Evolutionary conservation across 1,284 basidiomycete species (phyloP).

Genomic region (Schizophyllum amplum): DNA sequence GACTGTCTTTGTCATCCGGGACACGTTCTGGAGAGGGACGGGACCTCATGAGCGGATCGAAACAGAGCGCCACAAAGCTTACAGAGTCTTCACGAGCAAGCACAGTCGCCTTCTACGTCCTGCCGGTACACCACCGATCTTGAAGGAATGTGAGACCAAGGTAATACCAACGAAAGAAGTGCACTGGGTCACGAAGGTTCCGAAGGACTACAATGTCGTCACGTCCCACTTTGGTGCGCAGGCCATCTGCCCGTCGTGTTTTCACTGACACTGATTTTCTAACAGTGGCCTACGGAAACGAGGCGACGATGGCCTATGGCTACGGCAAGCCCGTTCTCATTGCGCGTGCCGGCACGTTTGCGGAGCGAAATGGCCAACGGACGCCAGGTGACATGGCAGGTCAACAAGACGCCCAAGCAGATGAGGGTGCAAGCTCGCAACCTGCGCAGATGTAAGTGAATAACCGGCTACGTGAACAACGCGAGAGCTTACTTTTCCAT

Average conservation of each 20-base stretch:
- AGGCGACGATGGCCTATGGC: not conserved
- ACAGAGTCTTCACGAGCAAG: not conserved
- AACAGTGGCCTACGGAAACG: not conserved
- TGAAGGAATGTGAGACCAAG: not conserved
- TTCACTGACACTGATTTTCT: not conserved
- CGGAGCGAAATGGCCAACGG: not conserved
- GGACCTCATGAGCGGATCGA: constrained; percentile 1
- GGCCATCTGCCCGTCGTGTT: not conserved
- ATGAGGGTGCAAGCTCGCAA: too few relatives aligned
- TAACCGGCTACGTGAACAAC: too few relatives aligned
- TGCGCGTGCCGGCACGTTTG: not conserved
- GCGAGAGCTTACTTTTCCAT: too few relatives aligned
- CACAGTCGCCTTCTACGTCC: not conserved
- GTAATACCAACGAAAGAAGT: not conserved
- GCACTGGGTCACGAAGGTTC: not conserved
- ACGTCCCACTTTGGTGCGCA: not conserved
- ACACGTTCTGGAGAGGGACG: constrained; percentile 1
- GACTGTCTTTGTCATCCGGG: not conserved
- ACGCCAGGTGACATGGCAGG: too few relatives aligned
- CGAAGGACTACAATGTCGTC: not conserved
- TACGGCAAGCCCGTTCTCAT: not conserved
- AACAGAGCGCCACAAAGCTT: not conserved
- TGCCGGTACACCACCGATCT: not conserved
- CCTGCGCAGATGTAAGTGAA: too few relatives aligned
- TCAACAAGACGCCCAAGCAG: too few relatives aligned